Evolutionary conservation across 176 grass and related monocot genomes (phyloP).

Genomic region (Poa annua): DNA sequence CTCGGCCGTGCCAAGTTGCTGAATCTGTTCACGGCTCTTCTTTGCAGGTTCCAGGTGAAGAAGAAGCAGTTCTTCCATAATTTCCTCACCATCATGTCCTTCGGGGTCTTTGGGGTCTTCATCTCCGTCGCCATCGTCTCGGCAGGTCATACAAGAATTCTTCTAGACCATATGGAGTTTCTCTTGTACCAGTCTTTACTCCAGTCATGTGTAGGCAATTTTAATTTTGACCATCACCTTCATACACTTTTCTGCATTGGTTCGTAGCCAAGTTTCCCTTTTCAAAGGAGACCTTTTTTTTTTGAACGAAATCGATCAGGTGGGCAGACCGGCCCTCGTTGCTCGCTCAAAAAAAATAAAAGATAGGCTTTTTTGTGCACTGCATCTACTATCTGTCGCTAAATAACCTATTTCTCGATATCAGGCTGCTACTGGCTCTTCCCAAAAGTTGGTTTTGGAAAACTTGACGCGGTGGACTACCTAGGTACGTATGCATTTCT

Average conservation of each 20-base stretch:
- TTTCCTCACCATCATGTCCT: slow-evolving; percentile 91
- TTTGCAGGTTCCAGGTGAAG: slow-evolving; percentile 83
- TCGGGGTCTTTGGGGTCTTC: slow-evolving; percentile 78
- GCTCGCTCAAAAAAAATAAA: no score
- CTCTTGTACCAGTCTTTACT: no score
- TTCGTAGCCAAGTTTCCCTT: background rate
- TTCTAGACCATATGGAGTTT: no score
- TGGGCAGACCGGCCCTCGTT: no score
- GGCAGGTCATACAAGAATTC: background rate
- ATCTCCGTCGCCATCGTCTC: slow-evolving; percentile 84
- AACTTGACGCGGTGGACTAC: slow-evolving; percentile 62
- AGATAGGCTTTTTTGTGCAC: no score
- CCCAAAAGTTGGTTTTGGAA: slow-evolving; percentile 70
- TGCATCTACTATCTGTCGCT: background rate
- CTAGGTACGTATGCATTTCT: slow-evolving; percentile 49
- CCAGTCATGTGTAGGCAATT: no score
- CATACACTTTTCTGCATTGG: background rate
- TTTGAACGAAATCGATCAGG: no score
- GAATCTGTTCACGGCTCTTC: no score
- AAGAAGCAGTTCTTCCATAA: slow-evolving; percentile 98
- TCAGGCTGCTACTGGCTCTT: slow-evolving; percentile 82
- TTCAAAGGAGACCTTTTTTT: no score
- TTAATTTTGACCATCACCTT: background rate
- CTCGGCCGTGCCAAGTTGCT: no score
- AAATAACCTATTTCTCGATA: background rate